phyloP scores from a whole-genome alignment of 192 early-diverging fungal genomes.

The Backusella tarrabulga region DNA sequence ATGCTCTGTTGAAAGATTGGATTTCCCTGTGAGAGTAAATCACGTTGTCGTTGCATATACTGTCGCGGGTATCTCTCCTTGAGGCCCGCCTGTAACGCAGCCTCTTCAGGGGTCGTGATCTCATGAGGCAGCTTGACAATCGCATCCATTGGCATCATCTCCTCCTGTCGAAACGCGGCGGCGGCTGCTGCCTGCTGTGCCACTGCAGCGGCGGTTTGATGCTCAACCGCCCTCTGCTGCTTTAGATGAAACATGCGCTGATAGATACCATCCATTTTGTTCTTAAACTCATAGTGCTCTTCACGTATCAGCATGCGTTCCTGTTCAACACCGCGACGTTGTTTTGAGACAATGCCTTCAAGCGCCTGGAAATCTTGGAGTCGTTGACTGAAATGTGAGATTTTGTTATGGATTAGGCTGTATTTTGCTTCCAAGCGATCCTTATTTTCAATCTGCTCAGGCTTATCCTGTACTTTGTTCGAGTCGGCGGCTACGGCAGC shows the following conservation, averaged over 20 bases:
- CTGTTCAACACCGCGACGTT: slow-evolving; percentile 77
- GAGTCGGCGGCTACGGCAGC: slow-evolving; percentile 77
- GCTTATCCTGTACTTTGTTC: slow-evolving; percentile 25
- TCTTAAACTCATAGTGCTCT: slow-evolving; percentile 55
- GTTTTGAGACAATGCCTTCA: slow-evolving; percentile 78
- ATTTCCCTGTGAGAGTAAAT: slow-evolving; percentile 5
- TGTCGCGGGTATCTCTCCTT: slow-evolving; percentile 12
- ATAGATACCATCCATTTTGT: slow-evolving; percentile 25
- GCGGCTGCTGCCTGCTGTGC: not conserved
- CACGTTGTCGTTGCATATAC: slow-evolving; percentile 5
- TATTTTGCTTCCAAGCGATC: slow-evolving; percentile 68
- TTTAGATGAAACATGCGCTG: slow-evolving; percentile 6
- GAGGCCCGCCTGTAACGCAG: not conserved
- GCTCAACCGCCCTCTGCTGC: not conserved
- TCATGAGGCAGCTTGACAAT: not conserved
- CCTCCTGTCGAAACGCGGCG: not conserved
- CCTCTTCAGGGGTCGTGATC: not conserved
- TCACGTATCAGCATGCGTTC: slow-evolving; percentile 62
- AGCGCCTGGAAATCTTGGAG: slow-evolving; percentile 88
- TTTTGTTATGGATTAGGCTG: slow-evolving; percentile 77
- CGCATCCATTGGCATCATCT: not conserved
- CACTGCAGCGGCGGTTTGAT: not conserved
- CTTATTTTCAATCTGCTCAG: slow-evolving; percentile 76
- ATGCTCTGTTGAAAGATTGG: not conserved
- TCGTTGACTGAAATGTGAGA: slow-evolving; percentile 81